Percentiles rank a stretch among this genome's conserved stretches.
These are phyloP conservation scores for Monilinia fructigena DNA, from an alignment of 2,329 filamentous ascomycete species.

Conservation along the genomic window DNA sequence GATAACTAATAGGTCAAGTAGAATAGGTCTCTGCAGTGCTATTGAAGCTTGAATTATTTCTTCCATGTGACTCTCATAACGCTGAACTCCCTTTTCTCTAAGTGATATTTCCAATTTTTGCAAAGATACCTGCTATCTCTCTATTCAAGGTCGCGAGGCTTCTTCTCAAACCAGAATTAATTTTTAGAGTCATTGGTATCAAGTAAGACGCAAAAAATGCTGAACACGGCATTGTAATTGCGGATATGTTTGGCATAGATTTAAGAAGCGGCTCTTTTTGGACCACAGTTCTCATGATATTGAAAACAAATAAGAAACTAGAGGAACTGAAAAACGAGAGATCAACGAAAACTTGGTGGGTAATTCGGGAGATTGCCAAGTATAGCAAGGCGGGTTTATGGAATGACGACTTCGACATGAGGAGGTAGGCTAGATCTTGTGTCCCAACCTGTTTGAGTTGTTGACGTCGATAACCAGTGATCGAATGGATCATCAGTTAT, in stretches of 20 bases:
- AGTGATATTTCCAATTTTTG: slow-evolving; percentile 65
- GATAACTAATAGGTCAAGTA: background rate
- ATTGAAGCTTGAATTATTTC: slow-evolving; percentile 40
- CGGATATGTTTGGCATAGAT: slow-evolving; percentile 79
- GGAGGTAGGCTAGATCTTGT: slow-evolving; percentile 61
- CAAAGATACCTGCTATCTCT: slow-evolving; percentile 63
- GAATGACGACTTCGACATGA: slow-evolving; percentile 73
- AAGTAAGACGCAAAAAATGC: slow-evolving; percentile 69
- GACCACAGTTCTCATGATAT: slow-evolving; percentile 70
- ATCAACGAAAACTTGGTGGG: slow-evolving; percentile 67
- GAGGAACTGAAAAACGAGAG: slow-evolving; percentile 71
- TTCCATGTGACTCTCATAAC: slow-evolving; percentile 55
- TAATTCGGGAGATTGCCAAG: slow-evolving; percentile 75
- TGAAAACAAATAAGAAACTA: slow-evolving; percentile 69
- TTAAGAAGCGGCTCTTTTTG: slow-evolving; percentile 68
- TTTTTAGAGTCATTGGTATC: slow-evolving; percentile 57
- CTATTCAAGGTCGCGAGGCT: slow-evolving; percentile 64
- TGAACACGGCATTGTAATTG: slow-evolving; percentile 74
- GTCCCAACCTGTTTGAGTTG: slow-evolving; percentile 53
- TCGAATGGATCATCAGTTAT: slow-evolving; percentile 66
- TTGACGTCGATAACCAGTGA: slow-evolving; percentile 64
- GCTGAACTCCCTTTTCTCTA: slow-evolving; percentile 67
- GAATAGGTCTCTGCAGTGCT: slow-evolving; percentile 24
- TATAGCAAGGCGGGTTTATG: slow-evolving; percentile 70
- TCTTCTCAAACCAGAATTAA: slow-evolving; percentile 56